Evolutionary conservation across 2,329 filamentous ascomycete genomes (phyloP), one percentile per base, ranked within the genome.

Genomic region (Hymenoscyphus albidus): DNA sequence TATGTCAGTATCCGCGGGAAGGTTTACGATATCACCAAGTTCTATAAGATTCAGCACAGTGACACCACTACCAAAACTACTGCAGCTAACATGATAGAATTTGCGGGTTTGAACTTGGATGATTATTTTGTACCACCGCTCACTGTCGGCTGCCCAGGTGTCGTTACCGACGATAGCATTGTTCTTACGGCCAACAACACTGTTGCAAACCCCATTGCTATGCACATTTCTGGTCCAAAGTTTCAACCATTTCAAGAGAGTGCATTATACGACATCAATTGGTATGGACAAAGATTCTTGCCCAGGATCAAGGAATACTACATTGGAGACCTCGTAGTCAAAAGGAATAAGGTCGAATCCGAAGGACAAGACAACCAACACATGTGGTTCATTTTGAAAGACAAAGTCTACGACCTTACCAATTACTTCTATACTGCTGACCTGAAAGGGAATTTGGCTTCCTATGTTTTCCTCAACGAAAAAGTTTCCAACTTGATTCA

Each of bases 1-100:
- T 99, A 84, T 80, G 94, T 98, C 72, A 92, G 90, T 71, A 88
- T 96, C 70, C 89, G 88, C 64, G 95, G 95, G 67, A 87, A 87
- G 54, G 94, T 98, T 39, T 99, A 98, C 78, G 95, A 99, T 73
- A 86, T 99, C 56, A 86, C 88, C 62, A 91, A 93, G 64, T 99
- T 96, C 76, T 97, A 89, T 87, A 91, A 85, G 73, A 78, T 85
- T 27, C 86, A 96, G 64, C 95, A 99, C 79, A 94, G 92, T 74
- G 92, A 96, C 73, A 87, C 79, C 10, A 78, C 76, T 58, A 86
- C 85, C 61, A 81, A 88, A 64, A 89, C 87, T 0, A 83, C 82
- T 0, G 80, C 79, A 3, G 79, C 82, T 1, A 78, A 80, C 7
- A 98, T 99, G 95, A 74, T 86, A 68, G 87, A 86, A 1, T 88